Conservation (phyloP, 441 rosid species). For the Populus hybrid region DNA sequence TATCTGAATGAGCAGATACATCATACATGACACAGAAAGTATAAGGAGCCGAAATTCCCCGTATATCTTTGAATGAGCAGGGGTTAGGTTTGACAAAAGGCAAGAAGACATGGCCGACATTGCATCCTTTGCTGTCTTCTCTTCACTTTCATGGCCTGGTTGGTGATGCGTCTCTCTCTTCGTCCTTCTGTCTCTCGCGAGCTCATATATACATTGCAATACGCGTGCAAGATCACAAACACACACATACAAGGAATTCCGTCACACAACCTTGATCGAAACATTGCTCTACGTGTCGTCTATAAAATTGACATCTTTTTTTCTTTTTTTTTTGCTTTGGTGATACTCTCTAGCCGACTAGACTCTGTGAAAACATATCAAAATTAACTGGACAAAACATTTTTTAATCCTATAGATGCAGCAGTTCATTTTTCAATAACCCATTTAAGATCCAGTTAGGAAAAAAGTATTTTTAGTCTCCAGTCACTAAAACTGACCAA, state of each 20-base stretch:
- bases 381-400: background rate
- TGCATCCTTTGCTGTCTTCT: slow-evolving; percentile 15
- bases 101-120: slow-evolving; percentile 37
- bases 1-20: too few relatives aligned
- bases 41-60: slow-evolving; percentile 14
- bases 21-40: too few relatives aligned
- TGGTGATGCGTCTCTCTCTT: slow-evolving; percentile 23
- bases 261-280: background rate
- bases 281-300: background rate
- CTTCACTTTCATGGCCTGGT: slow-evolving; percentile 13
- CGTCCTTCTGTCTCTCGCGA: background rate
- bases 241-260: background rate
- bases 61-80: slow-evolving; percentile 2
- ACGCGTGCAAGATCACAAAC: background rate
- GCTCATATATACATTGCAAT: background rate
- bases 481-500: too few relatives aligned
- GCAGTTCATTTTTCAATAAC: background rate
- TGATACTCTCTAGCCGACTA: background rate
- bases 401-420: background rate
- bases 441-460: background rate
- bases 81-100: slow-evolving; percentile 12
- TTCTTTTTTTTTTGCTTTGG: background rate
- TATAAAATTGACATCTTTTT: background rate
- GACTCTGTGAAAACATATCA: background rate
- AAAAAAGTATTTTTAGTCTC: background rate